Conservation (phyloP, 345 rosid species). For the Melaleuca alternifolia region DNA sequence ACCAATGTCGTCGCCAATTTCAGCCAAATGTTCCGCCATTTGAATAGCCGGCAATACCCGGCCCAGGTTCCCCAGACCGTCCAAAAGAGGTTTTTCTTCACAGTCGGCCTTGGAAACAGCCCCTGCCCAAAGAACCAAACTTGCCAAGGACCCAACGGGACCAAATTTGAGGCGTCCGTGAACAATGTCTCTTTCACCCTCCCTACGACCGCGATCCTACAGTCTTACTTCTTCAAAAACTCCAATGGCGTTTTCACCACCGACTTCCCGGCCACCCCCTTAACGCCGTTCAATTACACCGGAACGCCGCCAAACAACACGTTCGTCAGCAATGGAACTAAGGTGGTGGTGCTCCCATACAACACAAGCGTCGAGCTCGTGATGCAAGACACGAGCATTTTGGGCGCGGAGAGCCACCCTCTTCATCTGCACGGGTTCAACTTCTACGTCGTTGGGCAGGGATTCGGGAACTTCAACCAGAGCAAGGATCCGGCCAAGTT, state of each 20-base stretch:
- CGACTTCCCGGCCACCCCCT: conserved; percentile 48
- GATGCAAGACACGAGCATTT: conserved; percentile 69
- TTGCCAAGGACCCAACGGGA: conserved; percentile 67
- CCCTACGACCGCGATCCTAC: conserved; percentile 44
- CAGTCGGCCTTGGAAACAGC: conserved; percentile 50
- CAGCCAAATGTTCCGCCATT: conserved; percentile 34
- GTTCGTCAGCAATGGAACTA: conserved; percentile 43
- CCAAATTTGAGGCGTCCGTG: conserved; percentile 52
- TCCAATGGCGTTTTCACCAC: conserved; percentile 40
- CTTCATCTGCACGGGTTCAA: conserved; percentile 67
- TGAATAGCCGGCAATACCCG: conserved; percentile 40
- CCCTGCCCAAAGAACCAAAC: conserved; percentile 62
- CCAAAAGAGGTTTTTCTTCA: conserved; percentile 29
- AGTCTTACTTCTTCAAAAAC: conserved; percentile 33
- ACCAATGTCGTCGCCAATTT: conserved; percentile 39
- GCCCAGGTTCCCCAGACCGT: conserved; percentile 47
- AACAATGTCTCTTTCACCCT: conserved; percentile 54
- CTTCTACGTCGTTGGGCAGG: conserved; percentile 70
- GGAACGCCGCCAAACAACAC: conserved; percentile 68
- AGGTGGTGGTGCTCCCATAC: conserved; percentile 40
- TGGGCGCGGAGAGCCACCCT: conserved; percentile 75
- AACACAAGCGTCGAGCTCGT: conserved; percentile 59
- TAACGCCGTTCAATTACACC: conserved; percentile 52
- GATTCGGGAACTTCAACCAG: conserved; percentile 62
- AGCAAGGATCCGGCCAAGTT: conserved; percentile 39